Base-by-base conservation (phyloP, 495 filamentous ascomycete species). In the Symbiotaphrina buchneri region DNA sequence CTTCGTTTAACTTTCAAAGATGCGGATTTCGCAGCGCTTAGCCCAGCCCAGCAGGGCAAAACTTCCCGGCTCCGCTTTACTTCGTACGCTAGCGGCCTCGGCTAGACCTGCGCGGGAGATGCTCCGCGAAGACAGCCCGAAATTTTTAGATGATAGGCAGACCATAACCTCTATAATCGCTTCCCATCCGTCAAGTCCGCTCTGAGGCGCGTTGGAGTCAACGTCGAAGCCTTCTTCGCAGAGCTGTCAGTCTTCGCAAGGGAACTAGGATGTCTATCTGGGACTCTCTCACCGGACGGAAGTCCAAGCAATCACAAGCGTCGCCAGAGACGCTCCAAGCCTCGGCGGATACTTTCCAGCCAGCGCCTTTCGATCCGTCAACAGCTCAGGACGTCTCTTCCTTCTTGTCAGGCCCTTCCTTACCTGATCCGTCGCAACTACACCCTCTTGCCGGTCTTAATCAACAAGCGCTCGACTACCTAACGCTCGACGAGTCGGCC, bases 361-460 rank as follows among this genome's bases (percentile, higher is more conserved):
- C 68, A 28, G 51, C 58, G 28, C 47, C 62, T 46, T 80, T 75
- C 53, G 69, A 84, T 51, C 64, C 78, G 11, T 51, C 61, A 34
- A 59, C 68, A 33, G 65, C 64, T 21, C 72, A 74, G 51, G 81
- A 87, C 55, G 73, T 80, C 36, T 71, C 75, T 38, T 72, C 76
- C 24, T 90, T 94, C 56, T 60, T 92, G 29, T 65, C 60, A 39
- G 61, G 58, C 40, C 64, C 71, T 34, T 49, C 68, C 18, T 65
- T 76, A 37, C 63, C 77, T 41, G 90, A 97, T 51, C 82, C 90
- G 3, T 68, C 82, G 30, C 56, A 65, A 45, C 65, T 97, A 34
- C 84, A 95, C 51, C 90, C 87, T n/a, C 66, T 97, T 32, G 81
- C 87, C 26, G 87, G 85, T 40, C 56, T 97, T 30, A 79, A 93